phyloP scores from a whole-genome alignment of 257 asterid genomes.

The Jaltomata sinuosa region DNA sequence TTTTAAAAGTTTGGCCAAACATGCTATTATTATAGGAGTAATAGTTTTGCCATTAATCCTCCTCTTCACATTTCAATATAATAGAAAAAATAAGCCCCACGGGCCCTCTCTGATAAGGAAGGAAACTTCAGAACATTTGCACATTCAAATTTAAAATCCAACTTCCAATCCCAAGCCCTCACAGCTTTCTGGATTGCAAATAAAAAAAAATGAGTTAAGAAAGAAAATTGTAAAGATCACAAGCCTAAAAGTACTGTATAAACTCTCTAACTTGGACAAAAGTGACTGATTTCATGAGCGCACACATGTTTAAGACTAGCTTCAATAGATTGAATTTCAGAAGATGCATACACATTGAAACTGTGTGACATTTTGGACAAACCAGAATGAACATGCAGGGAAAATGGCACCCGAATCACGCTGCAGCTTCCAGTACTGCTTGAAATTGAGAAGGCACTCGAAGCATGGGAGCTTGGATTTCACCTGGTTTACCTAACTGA shows the following conservation, averaged over 20 bases:
- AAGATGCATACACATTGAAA: neutral
- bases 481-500: constrained; percentile 91
- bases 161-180: neutral
- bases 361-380: neutral
- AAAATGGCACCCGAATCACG: neutral
- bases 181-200: neutral
- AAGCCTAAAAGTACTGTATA: neutral
- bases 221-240: neutral
- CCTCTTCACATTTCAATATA: too few species aligned
- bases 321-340: too few species aligned
- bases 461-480: constrained; percentile 74
- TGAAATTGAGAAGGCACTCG: constrained; percentile 71
- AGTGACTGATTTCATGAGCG: neutral
- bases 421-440: constrained; percentile 29
- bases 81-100: too few species aligned
- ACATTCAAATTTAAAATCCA: neutral
- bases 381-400: neutral
- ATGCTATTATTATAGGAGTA: too few species aligned
- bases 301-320: too few species aligned
- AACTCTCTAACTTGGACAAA: neutral
- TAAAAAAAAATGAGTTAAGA: neutral
- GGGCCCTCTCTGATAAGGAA: too few species aligned
- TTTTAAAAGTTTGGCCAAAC: too few species aligned
- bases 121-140: neutral
- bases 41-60: too few species aligned